A percentile compares a stretch with the other conserved stretches of the same genome.
These are phyloP conservation scores for Nitzschia putrida DNA, from an alignment of 108 stramenopile genomes.

Conservation along the genomic window DNA sequence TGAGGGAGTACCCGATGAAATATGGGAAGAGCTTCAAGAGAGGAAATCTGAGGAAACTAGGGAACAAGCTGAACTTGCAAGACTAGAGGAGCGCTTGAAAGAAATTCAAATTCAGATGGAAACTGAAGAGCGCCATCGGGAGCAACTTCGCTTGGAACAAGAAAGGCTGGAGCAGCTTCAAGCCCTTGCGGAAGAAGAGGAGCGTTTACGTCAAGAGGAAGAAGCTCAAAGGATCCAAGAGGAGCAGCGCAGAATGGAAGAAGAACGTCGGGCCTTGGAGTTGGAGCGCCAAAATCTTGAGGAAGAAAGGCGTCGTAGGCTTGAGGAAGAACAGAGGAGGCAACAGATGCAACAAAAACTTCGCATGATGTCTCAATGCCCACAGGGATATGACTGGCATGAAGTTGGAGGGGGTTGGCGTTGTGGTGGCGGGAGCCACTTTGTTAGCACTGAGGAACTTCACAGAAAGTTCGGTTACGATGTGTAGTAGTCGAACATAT, in stretches of 20 bases:
- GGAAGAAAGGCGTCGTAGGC: no score
- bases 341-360: background rate
- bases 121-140: background rate
- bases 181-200: background rate
- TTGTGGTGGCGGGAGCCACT: conserved; percentile 67
- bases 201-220: background rate
- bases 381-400: conserved; percentile 52
- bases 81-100: background rate
- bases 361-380: conserved; percentile 13
- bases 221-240: background rate
- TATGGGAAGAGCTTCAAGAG: background rate
- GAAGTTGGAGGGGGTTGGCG: conserved; percentile 48
- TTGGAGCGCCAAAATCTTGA: background rate
- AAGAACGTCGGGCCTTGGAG: background rate
- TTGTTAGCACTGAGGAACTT: conserved; percentile 36
- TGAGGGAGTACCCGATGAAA: background rate
- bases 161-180: background rate
- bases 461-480: conserved; percentile 21
- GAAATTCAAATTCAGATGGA: background rate
- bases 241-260: background rate
- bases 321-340: conserved; percentile 4
- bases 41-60: background rate
- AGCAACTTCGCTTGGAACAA: background rate
- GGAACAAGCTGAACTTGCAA: background rate
- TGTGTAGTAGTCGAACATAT: background rate